Percentiles rank a stretch among this genome's conserved stretches.
Conservation (phyloP, 345 rosid species). For the Hibiscus trionum region DNA sequence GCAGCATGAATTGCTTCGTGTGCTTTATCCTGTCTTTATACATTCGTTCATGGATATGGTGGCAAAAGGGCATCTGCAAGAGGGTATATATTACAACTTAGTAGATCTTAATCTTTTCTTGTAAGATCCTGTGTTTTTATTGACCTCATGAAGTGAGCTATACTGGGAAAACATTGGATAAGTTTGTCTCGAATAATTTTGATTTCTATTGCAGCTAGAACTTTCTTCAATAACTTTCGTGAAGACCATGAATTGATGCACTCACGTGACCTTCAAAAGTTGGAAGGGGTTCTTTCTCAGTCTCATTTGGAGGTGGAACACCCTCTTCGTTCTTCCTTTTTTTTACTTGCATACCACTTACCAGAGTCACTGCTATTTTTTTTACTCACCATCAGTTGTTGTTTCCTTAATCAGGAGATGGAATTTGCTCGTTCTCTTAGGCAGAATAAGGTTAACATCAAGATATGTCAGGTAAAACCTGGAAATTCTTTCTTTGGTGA, state of each 20-base stretch:
- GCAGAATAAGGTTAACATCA: constrained; percentile 78
- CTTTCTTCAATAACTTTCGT: constrained; percentile 65
- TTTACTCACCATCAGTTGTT: not conserved
- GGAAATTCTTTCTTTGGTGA: not conserved
- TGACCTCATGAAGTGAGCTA: not conserved
- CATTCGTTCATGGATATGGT: constrained; percentile 94
- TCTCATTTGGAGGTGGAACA: constrained; percentile 79
- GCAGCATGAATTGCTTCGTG: constrained; percentile 94
- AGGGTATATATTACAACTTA: constrained; percentile 37
- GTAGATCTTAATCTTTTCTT: not conserved
- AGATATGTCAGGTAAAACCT: constrained; percentile 71
- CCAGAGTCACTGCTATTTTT: not conserved
- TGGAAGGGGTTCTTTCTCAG: constrained; percentile 90
- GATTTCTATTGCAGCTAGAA: constrained; percentile 42
- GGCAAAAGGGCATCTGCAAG: constrained; percentile 70
- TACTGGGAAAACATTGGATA: not conserved
- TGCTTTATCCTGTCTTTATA: constrained; percentile 90
- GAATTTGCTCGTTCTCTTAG: constrained; percentile 89
- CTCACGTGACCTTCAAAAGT: constrained; percentile 80
- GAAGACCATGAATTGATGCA: constrained; percentile 88
- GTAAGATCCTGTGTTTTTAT: not conserved
- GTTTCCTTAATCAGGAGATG: constrained; percentile 59
- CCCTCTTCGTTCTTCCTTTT: not conserved
- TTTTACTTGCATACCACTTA: not conserved
- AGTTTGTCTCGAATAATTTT: not conserved